These are phyloP conservation scores for Chalciporus pseudorubinellus DNA, from an alignment of 768 basidiomycete species.

Conservation along the genomic window DNA sequence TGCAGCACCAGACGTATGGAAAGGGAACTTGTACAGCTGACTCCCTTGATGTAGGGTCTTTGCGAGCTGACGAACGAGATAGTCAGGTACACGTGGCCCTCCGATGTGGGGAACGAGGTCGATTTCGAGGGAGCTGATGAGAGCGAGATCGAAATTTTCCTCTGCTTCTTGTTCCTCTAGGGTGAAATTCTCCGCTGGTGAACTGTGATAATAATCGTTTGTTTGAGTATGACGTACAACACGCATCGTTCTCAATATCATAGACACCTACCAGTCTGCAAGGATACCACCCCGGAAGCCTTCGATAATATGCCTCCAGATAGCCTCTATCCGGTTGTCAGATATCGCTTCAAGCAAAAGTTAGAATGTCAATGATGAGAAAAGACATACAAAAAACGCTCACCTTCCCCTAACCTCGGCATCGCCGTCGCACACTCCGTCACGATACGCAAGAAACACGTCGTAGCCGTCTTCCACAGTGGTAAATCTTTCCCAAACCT, in stretches of 20 bases:
- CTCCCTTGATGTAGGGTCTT: slow-evolving; percentile 75
- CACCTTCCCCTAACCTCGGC: slow-evolving; percentile 49
- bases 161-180: slow-evolving; percentile 70
- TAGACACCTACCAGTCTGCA: slow-evolving; percentile 69
- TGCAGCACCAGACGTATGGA: slow-evolving; percentile 4
- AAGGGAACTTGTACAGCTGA: slow-evolving; percentile 45
- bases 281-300: slow-evolving; percentile 79
- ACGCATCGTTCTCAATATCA: background rate
- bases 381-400: slow-evolving; percentile 8
- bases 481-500: slow-evolving; percentile 85
- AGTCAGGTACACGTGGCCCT: slow-evolving; percentile 64
- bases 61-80: slow-evolving; percentile 63
- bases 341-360: slow-evolving; percentile 45
- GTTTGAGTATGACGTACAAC: too few relatives aligned
- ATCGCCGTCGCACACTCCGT: slow-evolving; percentile 61
- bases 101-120: slow-evolving; percentile 80
- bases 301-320: slow-evolving; percentile 83
- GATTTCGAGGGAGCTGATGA: slow-evolving; percentile 76
- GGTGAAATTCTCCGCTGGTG: slow-evolving; percentile 52
- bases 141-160: slow-evolving; percentile 80
- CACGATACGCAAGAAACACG: slow-evolving; percentile 69
- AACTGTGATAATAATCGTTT: slow-evolving; percentile 36
- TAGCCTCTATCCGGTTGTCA: slow-evolving; percentile 66
- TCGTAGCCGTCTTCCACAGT: slow-evolving; percentile 94
- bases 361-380: background rate